These are phyloP conservation scores for Aspergillus haitiensis DNA, from an alignment of 495 filamentous ascomycete species.

Conservation along the genomic window DNA sequence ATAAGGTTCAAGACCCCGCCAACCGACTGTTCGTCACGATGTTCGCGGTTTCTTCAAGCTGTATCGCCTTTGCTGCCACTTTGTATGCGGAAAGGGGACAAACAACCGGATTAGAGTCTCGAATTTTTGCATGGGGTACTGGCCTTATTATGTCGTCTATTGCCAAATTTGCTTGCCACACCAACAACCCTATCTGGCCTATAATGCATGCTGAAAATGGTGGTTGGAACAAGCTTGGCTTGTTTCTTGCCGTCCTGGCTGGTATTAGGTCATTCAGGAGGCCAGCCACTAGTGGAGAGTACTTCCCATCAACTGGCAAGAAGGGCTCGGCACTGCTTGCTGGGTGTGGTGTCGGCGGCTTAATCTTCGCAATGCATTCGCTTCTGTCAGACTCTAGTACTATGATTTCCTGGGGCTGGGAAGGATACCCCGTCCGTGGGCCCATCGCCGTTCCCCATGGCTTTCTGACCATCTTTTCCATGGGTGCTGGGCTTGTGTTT, in stretches of 20 bases:
- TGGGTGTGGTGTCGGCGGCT: conserved; percentile 74
- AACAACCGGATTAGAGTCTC: conserved; percentile 71
- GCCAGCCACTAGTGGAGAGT: conserved; percentile 51
- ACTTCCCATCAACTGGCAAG: conserved; percentile 47
- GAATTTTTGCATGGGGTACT: conserved; percentile 74
- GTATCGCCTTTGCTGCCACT: conserved; percentile 78
- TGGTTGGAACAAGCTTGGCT: conserved; percentile 85
- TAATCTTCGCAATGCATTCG: conserved; percentile 91
- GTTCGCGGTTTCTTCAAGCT: conserved; percentile 74
- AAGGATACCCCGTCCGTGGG: conserved; percentile 88
- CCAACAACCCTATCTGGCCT: conserved; percentile 98
- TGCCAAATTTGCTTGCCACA: conserved; percentile 90
- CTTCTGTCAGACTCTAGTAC: conserved; percentile 96
- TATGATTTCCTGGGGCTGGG: conserved; percentile 99
- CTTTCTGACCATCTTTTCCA: conserved; percentile 76
- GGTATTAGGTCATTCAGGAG: conserved; percentile 67
- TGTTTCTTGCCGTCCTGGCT: conserved; percentile 73
- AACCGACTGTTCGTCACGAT: conserved; percentile 77
- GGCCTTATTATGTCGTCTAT: conserved; percentile 83
- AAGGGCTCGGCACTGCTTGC: conserved; percentile 71
- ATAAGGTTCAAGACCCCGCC: conserved; percentile 69
- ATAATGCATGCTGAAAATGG: conserved; percentile 86
- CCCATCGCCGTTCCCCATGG: conserved; percentile 89
- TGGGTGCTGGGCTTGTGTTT: conserved; percentile 78
- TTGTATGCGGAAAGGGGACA: conserved; percentile 78